These are phyloP conservation scores for Yamadazyma mexicana DNA, from an alignment of 1,139 yeast genomes.

Conservation along the genomic window DNA sequence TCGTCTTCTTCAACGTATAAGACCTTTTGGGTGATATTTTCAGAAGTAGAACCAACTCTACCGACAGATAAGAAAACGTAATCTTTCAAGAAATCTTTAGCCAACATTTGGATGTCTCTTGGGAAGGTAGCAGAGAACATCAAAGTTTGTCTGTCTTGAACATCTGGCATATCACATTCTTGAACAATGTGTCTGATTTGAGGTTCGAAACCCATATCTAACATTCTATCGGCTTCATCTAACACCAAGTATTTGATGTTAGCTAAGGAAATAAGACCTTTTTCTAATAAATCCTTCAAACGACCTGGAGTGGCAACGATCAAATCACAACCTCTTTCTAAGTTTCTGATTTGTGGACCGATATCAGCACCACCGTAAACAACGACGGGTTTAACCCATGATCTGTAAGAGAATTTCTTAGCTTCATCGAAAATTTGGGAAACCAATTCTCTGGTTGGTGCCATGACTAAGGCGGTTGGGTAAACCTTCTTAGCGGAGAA, in stretches of 20 bases:
- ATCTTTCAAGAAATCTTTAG: constrained; percentile 94
- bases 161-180: constrained; percentile 96
- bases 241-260: constrained; percentile 92
- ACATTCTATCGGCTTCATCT: constrained; percentile 99
- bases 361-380: constrained; percentile 99
- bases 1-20: constrained; percentile 94
- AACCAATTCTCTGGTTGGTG: constrained; percentile 98
- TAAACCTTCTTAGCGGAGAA: constrained; percentile 73
- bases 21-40: constrained; percentile 93
- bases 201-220: constrained; percentile 99
- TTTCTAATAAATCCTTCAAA: constrained; percentile 90
- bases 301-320: constrained; percentile 99
- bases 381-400: constrained; percentile 97
- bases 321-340: constrained; percentile 92
- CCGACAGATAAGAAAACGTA: constrained; percentile 96
- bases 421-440: constrained; percentile 96
- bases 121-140: constrained; percentile 99
- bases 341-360: constrained; percentile 80
- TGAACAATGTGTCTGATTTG: constrained; percentile 98
- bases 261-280: constrained; percentile 87
- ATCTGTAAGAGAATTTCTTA: constrained; percentile 92
- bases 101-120: constrained; percentile 92
- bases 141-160: constrained; percentile 87
- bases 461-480: constrained; percentile 94
- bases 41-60: constrained; percentile 97